Evolutionary conservation across 75 land plant species (phyloP).

Genomic region (Isoetes taiwanensis): DNA sequence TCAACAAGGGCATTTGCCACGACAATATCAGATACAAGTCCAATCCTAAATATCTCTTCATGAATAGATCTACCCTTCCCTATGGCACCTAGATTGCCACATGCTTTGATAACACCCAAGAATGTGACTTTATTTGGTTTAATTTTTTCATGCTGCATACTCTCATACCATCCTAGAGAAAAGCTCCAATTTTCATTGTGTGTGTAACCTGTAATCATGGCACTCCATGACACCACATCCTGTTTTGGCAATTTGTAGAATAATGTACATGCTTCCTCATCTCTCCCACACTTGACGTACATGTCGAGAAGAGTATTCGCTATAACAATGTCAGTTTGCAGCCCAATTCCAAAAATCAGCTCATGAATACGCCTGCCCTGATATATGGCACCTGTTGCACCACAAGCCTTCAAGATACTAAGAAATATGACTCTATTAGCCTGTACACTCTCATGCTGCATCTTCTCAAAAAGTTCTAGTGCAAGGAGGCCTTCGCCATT

Average conservation of each 20-base stretch:
- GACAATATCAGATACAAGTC: not conserved
- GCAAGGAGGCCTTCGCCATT: no score
- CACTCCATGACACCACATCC: conserved; percentile 32
- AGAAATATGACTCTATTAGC: no score
- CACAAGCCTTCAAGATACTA: no score
- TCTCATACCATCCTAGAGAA: conserved; percentile 22
- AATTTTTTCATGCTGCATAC: conserved; percentile 30
- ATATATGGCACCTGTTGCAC: no score
- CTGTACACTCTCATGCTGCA: no score
- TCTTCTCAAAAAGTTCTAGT: no score
- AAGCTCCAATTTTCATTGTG: conserved; percentile 17
- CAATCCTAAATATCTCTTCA: not conserved
- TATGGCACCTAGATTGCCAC: not conserved
- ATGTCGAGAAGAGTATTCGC: conserved; percentile 32
- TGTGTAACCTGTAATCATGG: conserved; percentile 26
- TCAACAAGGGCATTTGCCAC: not conserved
- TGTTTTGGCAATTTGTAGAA: conserved; percentile 33
- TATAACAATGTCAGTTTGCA: conserved; percentile 27
- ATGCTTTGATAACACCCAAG: conserved; percentile 14
- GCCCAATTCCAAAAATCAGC: conserved; percentile 27
- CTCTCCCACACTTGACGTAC: conserved; percentile 24
- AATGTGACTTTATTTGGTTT: conserved; percentile 22
- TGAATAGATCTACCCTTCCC: not conserved
- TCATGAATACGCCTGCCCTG: no score
- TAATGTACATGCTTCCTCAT: conserved; percentile 15